Percentiles rank a stretch among this genome's conserved stretches.
phyloP scores from a whole-genome alignment of 768 basidiomycete genomes.

The Tulasnella sp. region DNA sequence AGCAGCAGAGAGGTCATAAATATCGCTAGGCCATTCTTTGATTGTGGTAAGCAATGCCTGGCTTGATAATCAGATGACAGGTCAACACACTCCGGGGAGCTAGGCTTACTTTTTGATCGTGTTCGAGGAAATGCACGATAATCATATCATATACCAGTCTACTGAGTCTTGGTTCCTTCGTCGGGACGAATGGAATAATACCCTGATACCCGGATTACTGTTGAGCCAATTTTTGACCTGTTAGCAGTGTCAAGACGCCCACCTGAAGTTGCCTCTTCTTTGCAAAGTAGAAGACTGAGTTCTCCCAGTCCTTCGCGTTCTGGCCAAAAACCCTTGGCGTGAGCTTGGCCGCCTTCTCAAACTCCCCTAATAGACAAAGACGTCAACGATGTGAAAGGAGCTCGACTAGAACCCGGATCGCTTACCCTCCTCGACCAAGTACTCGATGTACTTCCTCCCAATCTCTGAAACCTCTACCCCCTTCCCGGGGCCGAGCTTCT shows the following conservation, averaged over 20 bases:
- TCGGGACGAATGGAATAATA: conserved; percentile 90
- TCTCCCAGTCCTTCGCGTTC: conserved; percentile 86
- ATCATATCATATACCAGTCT: conserved; percentile 95
- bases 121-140: conserved; percentile 75
- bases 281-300: conserved; percentile 91
- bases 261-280: conserved; percentile 80
- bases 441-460: conserved; percentile 82
- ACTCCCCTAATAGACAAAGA: conserved; percentile 55
- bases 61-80: neutral
- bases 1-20: conserved; percentile 86
- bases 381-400: neutral
- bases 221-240: neutral
- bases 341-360: conserved; percentile 75
- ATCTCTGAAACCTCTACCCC: conserved; percentile 65
- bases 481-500: conserved; percentile 57
- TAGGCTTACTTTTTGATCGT: conserved; percentile 68
- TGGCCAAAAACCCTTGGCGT: conserved; percentile 84
- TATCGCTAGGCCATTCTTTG: conserved; percentile 85
- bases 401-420: neutral
- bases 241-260: conserved; percentile 38
- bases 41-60: conserved; percentile 79
- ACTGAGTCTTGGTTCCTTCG: conserved; percentile 74
- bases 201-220: conserved; percentile 50
- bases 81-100: neutral
- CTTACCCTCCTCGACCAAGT: conserved; percentile 80